Evolutionary conservation across 176 grass and related monocot species (phyloP).

Genomic region (Miscanthus lutarioriparius): DNA sequence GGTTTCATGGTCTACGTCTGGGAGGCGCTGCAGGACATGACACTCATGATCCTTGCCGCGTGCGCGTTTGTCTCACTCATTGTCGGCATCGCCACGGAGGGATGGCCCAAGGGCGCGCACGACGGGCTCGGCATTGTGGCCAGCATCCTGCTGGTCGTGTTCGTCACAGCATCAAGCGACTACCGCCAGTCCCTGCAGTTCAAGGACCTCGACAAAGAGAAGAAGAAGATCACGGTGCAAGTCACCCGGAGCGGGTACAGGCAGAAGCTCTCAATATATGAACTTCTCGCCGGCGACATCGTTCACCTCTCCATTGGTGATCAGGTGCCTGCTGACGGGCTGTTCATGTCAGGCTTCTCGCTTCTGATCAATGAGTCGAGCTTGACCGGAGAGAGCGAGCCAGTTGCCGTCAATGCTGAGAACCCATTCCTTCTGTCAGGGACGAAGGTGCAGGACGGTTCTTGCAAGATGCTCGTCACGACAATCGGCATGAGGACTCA

Average conservation of each 20-base stretch:
- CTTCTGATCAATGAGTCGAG: constrained; percentile 94
- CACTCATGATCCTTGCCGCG: constrained; percentile 79
- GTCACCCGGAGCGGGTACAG: constrained; percentile 72
- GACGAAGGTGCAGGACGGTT: constrained; percentile 93
- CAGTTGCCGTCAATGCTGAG: constrained; percentile 69
- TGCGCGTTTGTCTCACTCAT: constrained; percentile 73
- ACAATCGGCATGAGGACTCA: constrained; percentile 94
- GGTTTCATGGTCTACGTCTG: constrained; percentile 92
- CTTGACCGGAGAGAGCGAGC: constrained; percentile 92
- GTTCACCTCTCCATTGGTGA: constrained; percentile 89
- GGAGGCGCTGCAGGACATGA: constrained; percentile 95
- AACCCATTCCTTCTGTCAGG: constrained; percentile 90
- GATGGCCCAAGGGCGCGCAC: constrained; percentile 93
- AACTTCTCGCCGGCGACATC: constrained; percentile 82
- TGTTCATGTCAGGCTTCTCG: constrained; percentile 84
- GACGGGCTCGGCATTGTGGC: constrained; percentile 91
- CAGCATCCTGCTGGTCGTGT: constrained; percentile 84
- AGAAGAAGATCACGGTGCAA: constrained; percentile 90
- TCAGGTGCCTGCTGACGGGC: constrained; percentile 85
- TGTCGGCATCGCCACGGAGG: constrained; percentile 82
- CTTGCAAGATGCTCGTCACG: constrained; percentile 89
- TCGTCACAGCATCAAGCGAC: constrained; percentile 88
- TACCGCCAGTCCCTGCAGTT: constrained; percentile 94
- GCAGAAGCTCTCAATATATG: constrained; percentile 85
- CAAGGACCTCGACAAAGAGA: constrained; percentile 97